Conservation (phyloP, 306 rosid genomes). For the Rosa multiflora region DNA sequence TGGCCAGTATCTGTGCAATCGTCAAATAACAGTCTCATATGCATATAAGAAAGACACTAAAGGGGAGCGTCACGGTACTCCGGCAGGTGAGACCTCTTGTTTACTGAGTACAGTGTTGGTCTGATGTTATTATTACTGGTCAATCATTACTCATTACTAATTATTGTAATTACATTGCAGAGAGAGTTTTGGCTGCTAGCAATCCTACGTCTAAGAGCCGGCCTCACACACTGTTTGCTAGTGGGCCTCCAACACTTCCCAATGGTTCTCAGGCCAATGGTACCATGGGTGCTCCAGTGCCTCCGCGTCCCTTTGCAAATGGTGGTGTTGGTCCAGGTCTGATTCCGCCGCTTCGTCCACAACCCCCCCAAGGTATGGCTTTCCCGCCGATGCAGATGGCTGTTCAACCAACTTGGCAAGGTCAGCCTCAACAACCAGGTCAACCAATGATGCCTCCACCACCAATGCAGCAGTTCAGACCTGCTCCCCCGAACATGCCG, state of each 20-base stretch:
- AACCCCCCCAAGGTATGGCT: slow-evolving; percentile 69
- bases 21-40: slow-evolving; percentile 95
- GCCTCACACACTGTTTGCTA: slow-evolving; percentile 94
- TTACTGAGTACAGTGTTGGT: slow-evolving; percentile 3
- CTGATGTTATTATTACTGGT: background rate
- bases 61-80: slow-evolving; percentile 99
- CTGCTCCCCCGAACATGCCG: slow-evolving; percentile 73
- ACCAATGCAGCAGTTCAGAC: slow-evolving; percentile 83
- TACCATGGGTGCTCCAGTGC: slow-evolving; percentile 45
- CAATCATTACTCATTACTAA: slow-evolving; percentile 4
- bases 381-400: slow-evolving; percentile 69
- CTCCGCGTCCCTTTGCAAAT: slow-evolving; percentile 84
- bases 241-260: slow-evolving; percentile 86
- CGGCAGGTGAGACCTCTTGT: slow-evolving; percentile 66
- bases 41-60: slow-evolving; percentile 98
- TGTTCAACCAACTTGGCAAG: slow-evolving; percentile 72
- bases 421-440: slow-evolving; percentile 73
- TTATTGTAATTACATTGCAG: slow-evolving; percentile 40
- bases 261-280: slow-evolving; percentile 69
- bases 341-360: slow-evolving; percentile 67
- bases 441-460: slow-evolving; percentile 70
- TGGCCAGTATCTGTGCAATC: slow-evolving; percentile 97
- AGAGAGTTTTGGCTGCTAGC: slow-evolving; percentile 98
- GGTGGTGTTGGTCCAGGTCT: slow-evolving; percentile 58
- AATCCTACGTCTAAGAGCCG: slow-evolving; percentile 90